Base-by-base conservation (phyloP, 495 filamentous ascomycete species). In the Annulohypoxylon nitens region DNA sequence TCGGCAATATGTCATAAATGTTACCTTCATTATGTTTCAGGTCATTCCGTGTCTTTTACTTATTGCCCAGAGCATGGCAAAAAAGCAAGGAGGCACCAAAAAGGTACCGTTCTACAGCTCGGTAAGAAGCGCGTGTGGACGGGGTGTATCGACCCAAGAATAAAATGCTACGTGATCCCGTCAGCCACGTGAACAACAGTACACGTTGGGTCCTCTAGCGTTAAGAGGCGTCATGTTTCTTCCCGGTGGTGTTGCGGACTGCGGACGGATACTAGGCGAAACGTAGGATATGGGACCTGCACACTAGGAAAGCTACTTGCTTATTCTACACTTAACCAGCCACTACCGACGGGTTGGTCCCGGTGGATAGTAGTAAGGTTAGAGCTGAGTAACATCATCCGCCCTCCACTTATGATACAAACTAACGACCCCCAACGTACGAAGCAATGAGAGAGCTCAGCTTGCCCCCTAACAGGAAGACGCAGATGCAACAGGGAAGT, bases 101-200 rank as follows among this genome's bases (percentile, higher is more conserved):
- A 43, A 30, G 64, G 30, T 59, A 33, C 43, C 45, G 16, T 67
- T 48, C 41, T 59, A 11, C 41, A 55, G 48, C 53, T 72, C 50
- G 58, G 59, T 34, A 61, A 36, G 33, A 37, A 64, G 59, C 59
- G 45, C 60, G 54, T 64, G 36, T 34, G 60, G 63, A 54, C 45
- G 43, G 51, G 51, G 64, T 30, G 59, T 62, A 51, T 67, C 58
- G 62, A 75, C 67, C 72, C 72, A 67, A 75, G 50, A 57, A 67
- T 62, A 47, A 16, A 26, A 33, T 55, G 20, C 26, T 23, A 64
- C 34, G 37, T 62, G 58, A 67, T 70, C 63, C 63, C 37, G 72
- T 55, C 72, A 75, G 72, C 72, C 72, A 75, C 72, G 72, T 71
- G 72, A 70, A 45, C 64, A 64, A 64, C 63, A 70, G 64, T 71